phyloP scores from a whole-genome alignment of 2,329 filamentous ascomycete genomes.

The Aspergillus bombycis region DNA sequence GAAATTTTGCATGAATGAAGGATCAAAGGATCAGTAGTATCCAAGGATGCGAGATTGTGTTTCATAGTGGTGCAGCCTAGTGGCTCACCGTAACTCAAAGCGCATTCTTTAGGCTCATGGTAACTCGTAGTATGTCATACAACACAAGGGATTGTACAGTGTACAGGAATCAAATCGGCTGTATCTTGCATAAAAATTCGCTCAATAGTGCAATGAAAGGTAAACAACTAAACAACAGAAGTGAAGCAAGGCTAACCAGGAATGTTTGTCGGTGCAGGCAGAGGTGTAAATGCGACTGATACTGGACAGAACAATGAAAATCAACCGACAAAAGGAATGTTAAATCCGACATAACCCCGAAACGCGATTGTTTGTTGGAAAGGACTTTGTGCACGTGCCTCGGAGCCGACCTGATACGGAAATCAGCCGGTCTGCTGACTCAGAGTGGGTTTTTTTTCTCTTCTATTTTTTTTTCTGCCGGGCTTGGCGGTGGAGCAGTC shows the following conservation, averaged over 20 bases:
- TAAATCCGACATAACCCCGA: slow-evolving; percentile 2
- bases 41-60: background rate
- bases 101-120: background rate
- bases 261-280: background rate
- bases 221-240: background rate
- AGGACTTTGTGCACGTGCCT: slow-evolving; percentile 4
- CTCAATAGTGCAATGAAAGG: background rate
- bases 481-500: slow-evolving; percentile 24
- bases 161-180: background rate
- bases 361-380: background rate
- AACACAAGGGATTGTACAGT: background rate
- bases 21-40: background rate
- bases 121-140: background rate
- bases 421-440: background rate
- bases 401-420: slow-evolving; percentile 3
- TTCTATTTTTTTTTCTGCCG: slow-evolving; percentile 12
- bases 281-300: no score
- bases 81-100: background rate
- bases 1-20: background rate
- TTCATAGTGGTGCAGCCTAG: background rate
- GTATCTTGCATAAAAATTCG: background rate
- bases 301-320: background rate
- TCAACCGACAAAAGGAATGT: background rate
- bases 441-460: slow-evolving; percentile 10
- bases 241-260: background rate